Evolutionary conservation across 352 stramenopile genomes (phyloP), one percentile per base, ranked within the genome.

Genomic region (Globisporangium carolinianum): DNA sequence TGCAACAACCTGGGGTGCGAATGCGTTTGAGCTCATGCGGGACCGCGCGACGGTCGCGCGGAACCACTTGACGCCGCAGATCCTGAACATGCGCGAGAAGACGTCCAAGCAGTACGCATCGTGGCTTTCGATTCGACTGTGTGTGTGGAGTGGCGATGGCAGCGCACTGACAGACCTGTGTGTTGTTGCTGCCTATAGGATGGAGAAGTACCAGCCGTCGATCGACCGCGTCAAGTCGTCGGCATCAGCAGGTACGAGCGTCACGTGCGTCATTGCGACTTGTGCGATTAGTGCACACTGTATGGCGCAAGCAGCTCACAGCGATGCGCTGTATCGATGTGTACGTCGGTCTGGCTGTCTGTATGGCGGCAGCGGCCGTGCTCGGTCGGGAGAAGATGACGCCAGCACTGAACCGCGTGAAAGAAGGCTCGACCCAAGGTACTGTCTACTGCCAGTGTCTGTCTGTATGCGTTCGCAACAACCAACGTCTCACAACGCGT

Each of bases 191-290:
- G 15, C 5, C 5, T 41, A 7, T 51, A 87, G 78, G 55, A 68
- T 91, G 39, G 73, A 83, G 51, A 79, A 79, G 53, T 89, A 88
- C 43, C 83, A 90, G 63, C 83, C 83, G 14, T 85, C 79, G 37
- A 80, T 92, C n/a, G 68, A 85, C 47, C 79, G 78, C 55, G 79
- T 87, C 53, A 81, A 77, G 55, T 86, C 75, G 49, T 89, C 80
- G n/a, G 80, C 83, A 5, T 79, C 71, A 32, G 75, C 79, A 66
- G 77, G 77, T 86, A 50, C 47, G 69, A 5, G 5, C 3, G 3
- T 10, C 53, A 6, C 14, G 32, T 57, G 15, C 14, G 8, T 36
- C n/a, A 6, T 39, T 51, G 6, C 37, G 6, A 45, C 10, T 45
- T 32, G 1, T 32, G 24, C 24, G 24, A 32, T 2, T 32, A 32